Conservation (phyloP, 2,329 filamentous ascomycete genomes). For the Cordyceps militaris region DNA sequence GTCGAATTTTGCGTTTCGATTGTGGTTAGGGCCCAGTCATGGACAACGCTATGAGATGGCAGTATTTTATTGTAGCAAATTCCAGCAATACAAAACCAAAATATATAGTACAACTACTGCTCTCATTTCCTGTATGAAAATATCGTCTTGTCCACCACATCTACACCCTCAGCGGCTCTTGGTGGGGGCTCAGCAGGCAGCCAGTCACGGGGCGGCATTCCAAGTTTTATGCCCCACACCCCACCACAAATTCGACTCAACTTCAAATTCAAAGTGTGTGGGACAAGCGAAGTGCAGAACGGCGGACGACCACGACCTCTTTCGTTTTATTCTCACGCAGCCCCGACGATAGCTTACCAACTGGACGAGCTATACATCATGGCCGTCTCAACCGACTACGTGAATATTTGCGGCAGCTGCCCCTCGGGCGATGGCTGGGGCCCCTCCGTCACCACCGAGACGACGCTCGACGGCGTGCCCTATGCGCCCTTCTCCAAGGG, state of each 20-base stretch:
- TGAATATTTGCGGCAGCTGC: slow-evolving; percentile 63
- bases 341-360: slow-evolving; percentile 8
- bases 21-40: slow-evolving; percentile 6
- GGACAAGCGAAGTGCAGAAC: slow-evolving; percentile 14
- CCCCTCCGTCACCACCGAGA: slow-evolving; percentile 72
- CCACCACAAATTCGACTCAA: slow-evolving; percentile 35
- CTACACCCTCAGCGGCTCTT: background rate
- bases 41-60: too few species aligned
- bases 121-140: background rate
- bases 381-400: slow-evolving; percentile 48
- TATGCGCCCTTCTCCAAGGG: slow-evolving; percentile 98
- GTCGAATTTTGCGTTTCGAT: background rate
- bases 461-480: slow-evolving; percentile 86
- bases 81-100: too few species aligned
- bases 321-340: slow-evolving; percentile 7
- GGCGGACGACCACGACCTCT: slow-evolving; percentile 14
- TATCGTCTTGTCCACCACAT: background rate
- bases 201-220: slow-evolving; percentile 6
- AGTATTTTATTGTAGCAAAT: too few species aligned
- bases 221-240: slow-evolving; percentile 25
- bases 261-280: slow-evolving; percentile 18
- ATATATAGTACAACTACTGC: too few species aligned
- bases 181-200: slow-evolving; percentile 7
- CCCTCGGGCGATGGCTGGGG: slow-evolving; percentile 81
- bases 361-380: slow-evolving; percentile 24